Base-by-base conservation (phyloP, 1,284 basidiomycete genomes). In the Tilletia walkeri region DNA sequence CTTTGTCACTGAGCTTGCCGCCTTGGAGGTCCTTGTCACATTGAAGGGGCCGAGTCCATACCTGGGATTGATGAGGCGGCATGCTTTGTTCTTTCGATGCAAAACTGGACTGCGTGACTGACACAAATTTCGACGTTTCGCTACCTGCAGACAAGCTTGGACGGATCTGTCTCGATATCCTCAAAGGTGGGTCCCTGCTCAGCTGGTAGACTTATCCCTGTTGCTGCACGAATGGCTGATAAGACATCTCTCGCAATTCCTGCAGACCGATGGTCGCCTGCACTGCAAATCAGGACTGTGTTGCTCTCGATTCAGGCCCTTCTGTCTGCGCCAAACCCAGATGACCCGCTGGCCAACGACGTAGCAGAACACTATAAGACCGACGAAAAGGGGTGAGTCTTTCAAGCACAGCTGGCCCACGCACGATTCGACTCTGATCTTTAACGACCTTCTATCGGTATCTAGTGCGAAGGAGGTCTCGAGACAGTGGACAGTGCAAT, bases 291-390 rank as follows among this genome's bases (percentile, higher is more conserved):
- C 85, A 91, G 95, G 75, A 99, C 95, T 0, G 95, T 99, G 69
- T 87, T 99, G 48, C 89, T 99, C 67, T 98, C 95, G 38, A 89
- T 99, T 80, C 96, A 99, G 85, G 96, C 95, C 9, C 87, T 99
- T 30, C 88, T 99, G 41, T 94, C 92, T 76, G 91, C 95, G 4
- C 95, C 95, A 4, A 99, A 99, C 86, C 95, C 95, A 4, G 95
- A 99, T 81, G 95, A 99, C 84, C 95, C 95, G n/a, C 89, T 99
- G 20, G 95, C 95, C n/a, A 88, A 88, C 80, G 88, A 89, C 77
- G 88, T 99, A 45, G 95, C 95, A 34, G 95, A 98, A 85, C 93
- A 98, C 82, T 99, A 97, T 89, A 99, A 99, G 86, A 93, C 96
- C 86, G 88, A 99, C 84, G 94, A 97, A 87, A 89, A 89, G 94